Evolutionary conservation across 83 land plant species (phyloP).

Genomic region (Picea abies): DNA sequence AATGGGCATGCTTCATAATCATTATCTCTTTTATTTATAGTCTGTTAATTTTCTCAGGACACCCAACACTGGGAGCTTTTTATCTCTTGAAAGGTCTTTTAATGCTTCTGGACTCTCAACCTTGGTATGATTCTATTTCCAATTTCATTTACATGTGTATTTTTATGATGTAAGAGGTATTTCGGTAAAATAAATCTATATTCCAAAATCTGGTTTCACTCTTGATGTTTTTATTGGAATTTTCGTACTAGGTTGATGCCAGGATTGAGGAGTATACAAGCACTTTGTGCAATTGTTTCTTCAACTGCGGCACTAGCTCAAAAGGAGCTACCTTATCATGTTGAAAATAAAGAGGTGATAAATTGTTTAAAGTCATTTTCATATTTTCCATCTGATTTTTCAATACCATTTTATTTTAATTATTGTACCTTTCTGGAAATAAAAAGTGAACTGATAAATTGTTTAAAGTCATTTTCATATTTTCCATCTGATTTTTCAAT

Average conservation of each 20-base stretch:
- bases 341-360: slow-evolving; percentile 29
- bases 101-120: slow-evolving; percentile 25
- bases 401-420: background rate
- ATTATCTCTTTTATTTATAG: background rate
- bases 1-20: background rate
- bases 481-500: background rate
- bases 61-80: slow-evolving; percentile 38
- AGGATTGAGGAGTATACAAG: slow-evolving; percentile 27
- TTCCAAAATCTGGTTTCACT: background rate
- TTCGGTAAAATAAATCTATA: too few species aligned
- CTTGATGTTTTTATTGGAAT: background rate
- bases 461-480: background rate
- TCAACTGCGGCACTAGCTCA: slow-evolving; percentile 29
- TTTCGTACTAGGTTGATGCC: slow-evolving; percentile 24
- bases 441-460: background rate
- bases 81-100: slow-evolving; percentile 33
- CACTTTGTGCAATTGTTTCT: slow-evolving; percentile 25
- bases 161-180: too few species aligned
- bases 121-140: slow-evolving; percentile 25
- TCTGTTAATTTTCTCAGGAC: slow-evolving; percentile 24
- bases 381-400: background rate
- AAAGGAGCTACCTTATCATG: slow-evolving; percentile 34
- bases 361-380: background rate
- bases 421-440: background rate
- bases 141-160: background rate